phyloP scores from a whole-genome alignment of 2,329 filamentous ascomycete species.

The Drechslerella dactyloides region DNA sequence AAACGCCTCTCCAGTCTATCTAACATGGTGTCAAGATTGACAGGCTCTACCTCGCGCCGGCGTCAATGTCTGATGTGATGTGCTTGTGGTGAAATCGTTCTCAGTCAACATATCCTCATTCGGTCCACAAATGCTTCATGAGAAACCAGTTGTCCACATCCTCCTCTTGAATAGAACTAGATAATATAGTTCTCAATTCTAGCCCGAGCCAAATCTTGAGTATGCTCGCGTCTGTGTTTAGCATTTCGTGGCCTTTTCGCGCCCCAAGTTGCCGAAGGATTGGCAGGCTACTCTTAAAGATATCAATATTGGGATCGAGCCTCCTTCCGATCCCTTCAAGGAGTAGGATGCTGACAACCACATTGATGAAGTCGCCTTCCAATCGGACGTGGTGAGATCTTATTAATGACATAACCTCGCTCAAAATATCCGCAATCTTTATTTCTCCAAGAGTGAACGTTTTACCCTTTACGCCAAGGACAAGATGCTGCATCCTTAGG shows the following conservation, averaged over 20 bases:
- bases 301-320: conserved; percentile 83
- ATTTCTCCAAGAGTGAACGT: conserved; percentile 93
- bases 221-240: conserved; percentile 58
- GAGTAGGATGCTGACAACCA: conserved; percentile 90
- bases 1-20: too few relatives aligned
- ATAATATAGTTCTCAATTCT: conserved; percentile 54
- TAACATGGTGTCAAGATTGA: too few relatives aligned
- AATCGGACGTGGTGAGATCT: conserved; percentile 88
- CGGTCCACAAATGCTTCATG: conserved; percentile 34
- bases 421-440: conserved; percentile 93
- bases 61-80: too few relatives aligned
- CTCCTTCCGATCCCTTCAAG: conserved; percentile 91
- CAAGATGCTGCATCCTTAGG: conserved; percentile 94
- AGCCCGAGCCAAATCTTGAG: conserved; percentile 55
- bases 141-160: conserved; percentile 51
- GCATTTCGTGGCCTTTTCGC: conserved; percentile 72
- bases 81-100: too few relatives aligned
- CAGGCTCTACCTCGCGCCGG: too few relatives aligned
- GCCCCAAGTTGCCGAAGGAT: conserved; percentile 87
- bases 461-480: conserved; percentile 84
- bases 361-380: conserved; percentile 97
- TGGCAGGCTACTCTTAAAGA: conserved; percentile 83
- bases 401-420: conserved; percentile 90
- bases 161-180: conserved; percentile 49
- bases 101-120: too few relatives aligned